Evolutionary conservation across 1,139 yeast genomes (phyloP), one percentile per base, ranked within the genome.

Genomic region (Magnusiomyces paraingens): DNA sequence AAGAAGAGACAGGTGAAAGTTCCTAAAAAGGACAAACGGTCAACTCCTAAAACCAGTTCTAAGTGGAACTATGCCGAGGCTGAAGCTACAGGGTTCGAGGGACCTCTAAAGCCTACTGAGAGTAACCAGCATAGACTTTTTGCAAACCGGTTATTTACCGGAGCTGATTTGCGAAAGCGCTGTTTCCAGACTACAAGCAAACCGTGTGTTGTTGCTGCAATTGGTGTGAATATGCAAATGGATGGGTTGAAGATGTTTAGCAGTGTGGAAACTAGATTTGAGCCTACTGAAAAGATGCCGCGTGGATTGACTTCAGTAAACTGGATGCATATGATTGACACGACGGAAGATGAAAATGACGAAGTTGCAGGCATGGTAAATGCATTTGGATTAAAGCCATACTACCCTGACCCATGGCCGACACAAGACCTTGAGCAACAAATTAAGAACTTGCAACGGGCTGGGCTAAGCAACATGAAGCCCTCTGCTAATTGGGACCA

Each of bases 1-100:
- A 49, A 47, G 38, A 53, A 50, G 49, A 48, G 51, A 44, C 54
- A 50, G 49, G 42, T 15, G 5, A 38, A 38, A n/a, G 12, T 14
- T 38, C 15, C 41, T 10, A 38, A 10, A 10, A 38, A 38, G 18
- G 5, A 6, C 41, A 38, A 38, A n/a, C 15, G 41, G 5, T 4
- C 41, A 6, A 10, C 5, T 14, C 10, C 11, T 15, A 10, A 38
- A 40, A n/a, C 43, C 3, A 15, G 18, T 14, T 10, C 43, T n/a
- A 40, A 17, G 3, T 18, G 21, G 21, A 40, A 40, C 18, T 17
- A 12, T 15, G 43, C 18, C 3, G 43, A 40, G 20, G 12, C 43
- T n/a, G 18, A n/a, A 10, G 17, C 15, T n/a, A 15, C 20, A 20
- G 43, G 12, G 15, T 40, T n/a, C 11, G 22, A 10, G 43, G 43